Evolutionary conservation across 306 rosid species (phyloP), one percentile per base, ranked within the genome.

Genomic region (Casuarina glauca): DNA sequence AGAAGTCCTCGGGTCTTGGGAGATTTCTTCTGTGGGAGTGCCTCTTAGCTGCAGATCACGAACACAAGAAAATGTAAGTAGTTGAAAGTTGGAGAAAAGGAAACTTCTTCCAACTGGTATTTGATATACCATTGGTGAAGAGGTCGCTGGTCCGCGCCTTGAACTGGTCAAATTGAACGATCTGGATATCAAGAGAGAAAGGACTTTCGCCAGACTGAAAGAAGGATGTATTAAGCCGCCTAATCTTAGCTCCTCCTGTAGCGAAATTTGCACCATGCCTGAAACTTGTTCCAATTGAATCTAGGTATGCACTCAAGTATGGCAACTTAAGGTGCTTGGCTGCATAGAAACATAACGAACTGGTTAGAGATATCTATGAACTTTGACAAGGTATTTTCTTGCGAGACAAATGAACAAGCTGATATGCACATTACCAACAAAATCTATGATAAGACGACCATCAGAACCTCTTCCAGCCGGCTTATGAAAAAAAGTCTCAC

Each of bases 201-300:
- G 98, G 97, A 50, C 87, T 81, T 5, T 88, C 88, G 0, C 95
- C 93, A 17, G 78, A 79, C 6, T 79, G 76, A 49, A 85, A 94
- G 79, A 58, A 73, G 0, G 96, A 86, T 63, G 44, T 93, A 50
- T 94, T 88, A 50, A 81, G 87, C 10, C 82, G 62, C 83, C 88
- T 74, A 26, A 91, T 82, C 9, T 93, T 94, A 43, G 96, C 73
- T 74, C 97, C 89, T 38, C 96, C 94, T 12, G 91, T 88, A 0
- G 94, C 98, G n/a, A 94, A 94, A 76, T 94, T 94, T 1, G 97
- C 98, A 19, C 97, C 97, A 0, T 89, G 86, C n/a, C 87, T 70
- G 44, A 89, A 94, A 55, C 81, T 94, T 53, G 97, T 66, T 63
- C 91, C 96, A 3, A 94, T 67, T 41, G 98, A 94, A 76, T 94